Base-by-base conservation (phyloP, 1,284 basidiomycete genomes). In the Puccinia brachypodii region DNA sequence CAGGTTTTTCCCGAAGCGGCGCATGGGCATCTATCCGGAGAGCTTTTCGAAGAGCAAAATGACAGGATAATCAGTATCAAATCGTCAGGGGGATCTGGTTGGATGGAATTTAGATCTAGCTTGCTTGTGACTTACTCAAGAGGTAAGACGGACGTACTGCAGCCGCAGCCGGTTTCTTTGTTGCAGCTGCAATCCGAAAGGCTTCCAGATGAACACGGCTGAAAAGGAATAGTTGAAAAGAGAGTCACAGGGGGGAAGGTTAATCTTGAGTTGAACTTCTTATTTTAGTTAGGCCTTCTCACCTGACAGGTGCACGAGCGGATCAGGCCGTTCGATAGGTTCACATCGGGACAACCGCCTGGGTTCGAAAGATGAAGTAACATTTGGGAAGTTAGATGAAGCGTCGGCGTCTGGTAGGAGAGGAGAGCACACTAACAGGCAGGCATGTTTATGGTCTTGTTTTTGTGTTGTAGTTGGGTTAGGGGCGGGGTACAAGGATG, bases 131-230 rank as follows among this genome's bases (percentile, higher is more conserved):
- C 73, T 16, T 40, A 75, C 73, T 60, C 73, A 1, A 2, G n/a
- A 38, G 47, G 28, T 31, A 68, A 56, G 47, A 40, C 31, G 33
- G 44, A 69, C 14, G 77, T 72, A 33, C 50, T 58, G 31, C 77
- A 79, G 22, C 9, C 77, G 68, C 77, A 79, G n/a, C 77, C 77
- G 33, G 77, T 79, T 11, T 71, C 38, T 50, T 79, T 79, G 68
- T 79, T 79, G 31, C 77, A 79, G 64, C 50, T 60, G 14, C 77
- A 79, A 3, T 3, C 77, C 42, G 60, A 47, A 25, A 79, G 58
- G 77, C 72, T 79, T 7, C 77, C 77, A 25, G 47, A 19, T 8
- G 50, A 69, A 38, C 77, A 79, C 25, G 77, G 77, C 77, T 79
- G 75, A 4, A 25, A 33, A 9, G 7, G 36, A 4, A 19, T 2